Base-by-base conservation (phyloP, 805 yeast species). In the Starmerella lactis-condensi region DNA sequence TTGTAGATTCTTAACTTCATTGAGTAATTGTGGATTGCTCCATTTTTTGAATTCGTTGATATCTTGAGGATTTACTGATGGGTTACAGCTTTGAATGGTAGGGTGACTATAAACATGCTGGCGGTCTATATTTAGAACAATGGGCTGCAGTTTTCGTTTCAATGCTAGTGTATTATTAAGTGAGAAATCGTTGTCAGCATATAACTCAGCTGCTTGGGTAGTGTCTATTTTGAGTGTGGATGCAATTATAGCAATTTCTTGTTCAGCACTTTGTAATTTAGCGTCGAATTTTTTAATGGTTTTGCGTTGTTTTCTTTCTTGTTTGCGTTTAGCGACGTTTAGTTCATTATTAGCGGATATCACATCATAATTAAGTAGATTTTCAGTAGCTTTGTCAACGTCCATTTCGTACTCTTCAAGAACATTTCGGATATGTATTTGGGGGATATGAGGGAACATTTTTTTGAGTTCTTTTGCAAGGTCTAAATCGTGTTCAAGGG, bases 391-490 rank as follows among this genome's bases (percentile, higher is more conserved):
- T 5, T 22, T 26, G 12, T 26, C 43, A 3, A 26, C 19, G 16
- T 33, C 30, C 4, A 22, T 29, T n/a, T 24, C 15, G 19, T 17
- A n/a, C 6, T 26, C 32, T 4, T 24, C 24, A 2, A 26, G 26
- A 1, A 23, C 24, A 3, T 23, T 20, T 2, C 9, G 24, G 9
- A 39, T 24, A 10, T 10, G 17, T 3, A 6, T 10, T 2, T n/a
- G 19, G 3, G 37, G 35, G 2, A 38, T 11, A 6, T 17, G 17
- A 9, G 43, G 43, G 12, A 39, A 34, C 39, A 38, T 39, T 11
- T 39, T 37, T 1, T 13, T 24, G 2, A 39, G 26, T 19, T 18
- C 22, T 12, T 18, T 16, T 19, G 17, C 10, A 17, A 24, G 8
- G 9, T 24, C 15, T 13, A 15, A 11, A 21, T n/a, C 23, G 23